Base-by-base conservation (phyloP, 2,329 filamentous ascomycete genomes). In the Verticillium dahliae region DNA sequence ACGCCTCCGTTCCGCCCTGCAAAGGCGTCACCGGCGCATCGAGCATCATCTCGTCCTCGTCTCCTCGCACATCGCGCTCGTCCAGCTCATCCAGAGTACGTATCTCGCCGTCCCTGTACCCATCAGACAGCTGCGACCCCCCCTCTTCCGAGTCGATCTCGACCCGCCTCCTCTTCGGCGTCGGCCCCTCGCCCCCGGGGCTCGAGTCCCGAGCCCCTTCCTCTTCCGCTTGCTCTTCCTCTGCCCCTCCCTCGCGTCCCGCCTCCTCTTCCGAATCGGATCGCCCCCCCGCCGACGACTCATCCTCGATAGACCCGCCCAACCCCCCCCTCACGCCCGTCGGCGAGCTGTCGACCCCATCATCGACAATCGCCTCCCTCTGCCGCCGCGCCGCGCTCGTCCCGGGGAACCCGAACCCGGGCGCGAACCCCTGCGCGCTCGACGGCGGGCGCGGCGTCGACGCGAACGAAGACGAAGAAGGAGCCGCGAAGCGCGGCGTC, bases 401-500 rank as follows among this genome's bases (percentile, higher is more conserved):
- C 37, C 63, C 58, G 1, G 64, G 60, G 5, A 65, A 38, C 15
- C 22, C 22, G 33, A 59, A 56, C n/a, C 54, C 52, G 10, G 18
- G 18, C 18, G 4, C n/a, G 45, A 18, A 65, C 0, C 45, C 59
- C 33, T 62, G 64, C 3, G 63, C 63, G 7, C 39, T 22, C 2
- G 61, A 52, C 37, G 61, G 61, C 3, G 61, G 64, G 27, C 63
- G 55, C 27, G 62, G 61, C n/a, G 64, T 69, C 39, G 63, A 65
- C 60, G 65, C 68, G 4, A 27, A 27, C 18, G 45, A 50, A 35
- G 73, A 75, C 11, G 64, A 62, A 13, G 72, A 72, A 3, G 71
- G 69, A 27, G 27, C 27, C 57, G 71, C 71, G 64, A 77, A 78
- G n/a, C 73, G 70, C 22, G 74, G 75, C 41, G 75, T 78, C 33